Base-by-base conservation (phyloP, 495 filamentous ascomycete species). In the Neurospora sp. region DNA sequence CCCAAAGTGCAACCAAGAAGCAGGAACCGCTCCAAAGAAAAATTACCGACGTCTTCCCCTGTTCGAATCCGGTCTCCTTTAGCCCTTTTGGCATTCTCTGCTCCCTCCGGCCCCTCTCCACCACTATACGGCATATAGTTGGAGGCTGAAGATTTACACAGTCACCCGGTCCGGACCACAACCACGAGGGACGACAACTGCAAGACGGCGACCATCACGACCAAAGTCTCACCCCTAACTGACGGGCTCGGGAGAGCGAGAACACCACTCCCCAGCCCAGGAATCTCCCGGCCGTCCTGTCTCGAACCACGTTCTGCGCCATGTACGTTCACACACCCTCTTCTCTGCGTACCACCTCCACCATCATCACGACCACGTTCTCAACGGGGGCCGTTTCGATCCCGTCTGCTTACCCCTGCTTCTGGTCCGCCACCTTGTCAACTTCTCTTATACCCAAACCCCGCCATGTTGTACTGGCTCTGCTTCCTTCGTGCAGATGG, bases 81-180 rank as follows among this genome's bases (percentile, higher is more conserved):
- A 73, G 77, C 74, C 81, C 81, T 80, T 81, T 80, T 76, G 79
- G 78, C 75, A 69, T 75, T 46, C 70, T 72, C 69, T 72, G 44
- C 59, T 78, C 73, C 75, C 71, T 79, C 79, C 80, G 79, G 74
- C 76, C 75, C 78, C 76, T 81, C 76, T 73, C 74, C 74, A 77
- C 75, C 81, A 81, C 79, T 81, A 77, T 82, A 76, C 80, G 77
- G 78, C 79, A 80, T 75, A 79, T 81, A 73, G 72, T 72, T 76
- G 71, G 73, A 70, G 72, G 69, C 76, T 75, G 76, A 76, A 35
- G 54, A 35, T 66, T 18, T 14, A 66, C 12, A 62, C 54, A 66
- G 54, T 66, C 54, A 35, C 54, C 54, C 54, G 27, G 54, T 66
- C 54, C 54, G 23, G 76, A 75, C 48, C 23, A 54, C 39, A 27